Base-by-base conservation (phyloP, 768 basidiomycete species). In the Termitomyces sp. region DNA sequence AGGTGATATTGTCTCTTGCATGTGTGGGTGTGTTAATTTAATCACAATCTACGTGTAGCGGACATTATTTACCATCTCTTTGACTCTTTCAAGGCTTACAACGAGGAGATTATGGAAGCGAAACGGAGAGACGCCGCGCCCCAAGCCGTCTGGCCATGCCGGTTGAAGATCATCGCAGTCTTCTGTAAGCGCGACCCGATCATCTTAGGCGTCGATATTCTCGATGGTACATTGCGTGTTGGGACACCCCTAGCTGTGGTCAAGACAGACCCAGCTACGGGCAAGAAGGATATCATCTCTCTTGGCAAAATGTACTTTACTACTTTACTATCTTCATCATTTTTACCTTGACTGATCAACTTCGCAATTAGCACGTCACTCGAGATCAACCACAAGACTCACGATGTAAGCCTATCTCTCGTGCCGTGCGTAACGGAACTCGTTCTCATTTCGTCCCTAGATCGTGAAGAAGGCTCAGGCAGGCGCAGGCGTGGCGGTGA, bases 41-140 rank as follows among this genome's bases (percentile, higher is more conserved):
- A 57, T 47, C 2, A 34, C 38, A 24, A 35, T 49, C 9, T 10
- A 56, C 28, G 6, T 58, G 26, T 68, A 98, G 96, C 96, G 58
- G 94, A 97, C 70, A 98, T 98, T 68, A 98, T 99, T 63, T 99
- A 99, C 71, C 96, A 98, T 68, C 74, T 99, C 44, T 98, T 98
- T 67, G 95, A 98, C 66, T 83, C 93, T 15, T 98, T 98, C 76
- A 97, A 85, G 42, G 90, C 86, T 1, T 98, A 98, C 71, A 96
- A 96, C 66, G 80, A 81, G 57, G 90, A 93, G 71, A 93, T 98
- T 52, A 78, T 79, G 55, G 96, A 97, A 69, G 92, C 91, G n/a
- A 95, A 93, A 71, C 81, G 91, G 38, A 82, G 75, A 61, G 95
- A 94, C 66, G 93, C 95, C 2, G 93, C 95, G 0, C 93, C 93